These are phyloP conservation scores for Penicillium subrubescens DNA, from an alignment of 495 filamentous ascomycete genomes.

Conservation along the genomic window DNA sequence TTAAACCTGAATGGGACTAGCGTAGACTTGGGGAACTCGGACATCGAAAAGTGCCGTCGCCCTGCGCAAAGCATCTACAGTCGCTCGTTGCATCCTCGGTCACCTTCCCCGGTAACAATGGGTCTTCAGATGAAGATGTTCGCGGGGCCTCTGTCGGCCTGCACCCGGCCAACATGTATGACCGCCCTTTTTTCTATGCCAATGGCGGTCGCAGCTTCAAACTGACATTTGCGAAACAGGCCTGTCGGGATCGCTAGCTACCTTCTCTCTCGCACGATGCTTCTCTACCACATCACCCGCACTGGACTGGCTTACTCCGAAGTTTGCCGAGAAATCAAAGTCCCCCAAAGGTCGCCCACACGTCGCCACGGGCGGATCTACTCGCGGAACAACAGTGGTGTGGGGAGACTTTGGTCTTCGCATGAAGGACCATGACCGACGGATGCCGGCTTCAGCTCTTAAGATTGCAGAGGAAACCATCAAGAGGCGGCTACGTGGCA, in stretches of 20 bases:
- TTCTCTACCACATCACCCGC: conserved; percentile 73
- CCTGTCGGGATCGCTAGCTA: conserved; percentile 33
- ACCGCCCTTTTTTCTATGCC: conserved; percentile 1
- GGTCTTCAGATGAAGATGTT: conserved; percentile 43
- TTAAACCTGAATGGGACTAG: conserved; percentile 26
- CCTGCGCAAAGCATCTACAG: conserved; percentile 18
- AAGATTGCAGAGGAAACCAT: conserved; percentile 92
- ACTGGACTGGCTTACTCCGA: conserved; percentile 80
- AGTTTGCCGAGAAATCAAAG: conserved; percentile 71
- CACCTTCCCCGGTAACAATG: conserved; percentile 32
- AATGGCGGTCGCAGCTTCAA: conserved; percentile 3
- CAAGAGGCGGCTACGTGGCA: conserved; percentile 80
- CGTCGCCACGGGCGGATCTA: conserved; percentile 87
- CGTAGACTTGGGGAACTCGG: conserved; percentile 15
- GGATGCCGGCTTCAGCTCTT: conserved; percentile 83
- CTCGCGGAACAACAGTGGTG: conserved; percentile 88
- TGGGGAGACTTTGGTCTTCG: conserved; percentile 97
- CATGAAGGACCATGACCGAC: conserved; percentile 89
- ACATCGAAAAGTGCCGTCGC: conserved; percentile 36
- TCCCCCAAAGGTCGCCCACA: conserved; percentile 88
- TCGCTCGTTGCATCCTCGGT: conserved; percentile 16
- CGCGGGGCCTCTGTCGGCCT: conserved; percentile 39
- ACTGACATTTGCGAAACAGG: conserved; percentile 34
- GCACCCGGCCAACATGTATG: conserved; percentile 42
- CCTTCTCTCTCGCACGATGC: conserved; percentile 50